Base-by-base conservation (phyloP, 2,329 filamentous ascomycete species). In the Epichloe typhina region DNA sequence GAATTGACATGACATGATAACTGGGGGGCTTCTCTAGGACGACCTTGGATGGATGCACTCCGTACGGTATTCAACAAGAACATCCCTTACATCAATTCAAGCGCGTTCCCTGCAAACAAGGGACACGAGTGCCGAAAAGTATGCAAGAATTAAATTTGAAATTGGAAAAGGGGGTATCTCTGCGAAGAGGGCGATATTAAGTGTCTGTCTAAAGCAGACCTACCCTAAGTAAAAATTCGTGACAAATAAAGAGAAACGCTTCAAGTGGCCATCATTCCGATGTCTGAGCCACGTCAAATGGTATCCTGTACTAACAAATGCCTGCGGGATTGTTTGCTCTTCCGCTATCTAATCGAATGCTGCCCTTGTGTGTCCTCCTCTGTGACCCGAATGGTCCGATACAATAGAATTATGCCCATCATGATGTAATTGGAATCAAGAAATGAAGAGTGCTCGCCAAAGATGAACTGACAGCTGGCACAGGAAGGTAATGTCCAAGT, bases 271-370 rank as follows among this genome's bases (percentile, higher is more conserved):
- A 12, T 36, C 38, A 23, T 46, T 19, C 23, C 36, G 26, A 21
- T 40, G 26, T 38, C 33, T n/a, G 40, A 40, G 47, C 50, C 51
- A 50, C 51, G 33, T 50, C 51, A 50, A 52, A 47, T 50, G 51
- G 51, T 52, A 52, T 52, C 51, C 43, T 52, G 13, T 46, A 47
- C 41, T 42, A 38, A 42, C 2, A 46, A 35, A 39, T 47, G 43
- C 38, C 7, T 15, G 38, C 21, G 39, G 15, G 11, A 41, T 8
- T 45, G 5, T 45, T 15, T 13, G 31, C 36, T 38, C n/a, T 35
- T 19, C 36, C 21, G 42, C 39, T 37, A 17, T 47, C 40, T 43
- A 51, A 23, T 11, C 26, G 13, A 9, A 52, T 45, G 35, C 38
- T 43, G 31, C 12, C 39, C 41, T 8, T 41, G 8, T 23, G n/a